Base-by-base conservation (phyloP, 192 early-diverging fungal genomes). In the Coemansia asiatica region DNA sequence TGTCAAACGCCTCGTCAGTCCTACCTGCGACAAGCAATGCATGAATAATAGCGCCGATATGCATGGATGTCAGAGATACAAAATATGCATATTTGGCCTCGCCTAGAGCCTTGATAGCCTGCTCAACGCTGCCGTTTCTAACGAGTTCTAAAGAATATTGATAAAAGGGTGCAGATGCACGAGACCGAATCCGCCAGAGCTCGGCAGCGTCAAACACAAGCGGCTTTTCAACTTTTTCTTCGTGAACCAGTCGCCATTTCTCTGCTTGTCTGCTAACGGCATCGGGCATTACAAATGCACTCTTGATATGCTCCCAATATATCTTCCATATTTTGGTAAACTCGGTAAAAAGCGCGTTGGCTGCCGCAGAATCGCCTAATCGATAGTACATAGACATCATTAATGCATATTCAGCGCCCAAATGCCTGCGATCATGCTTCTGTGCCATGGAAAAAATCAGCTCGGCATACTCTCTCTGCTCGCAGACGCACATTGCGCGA, bases 321-420 rank as follows among this genome's bases (percentile, higher is more conserved):
- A 26, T n/a, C 8, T 29, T 28, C 66, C 75, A 77, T 18, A 3
- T 1, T 0, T 36, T 64, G 4, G 21, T 16, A 57, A 66, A 72
- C 22, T 51, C 50, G 21, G 36, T 53, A 54, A 72, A 68, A 6
- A 71, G 23, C 7, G 61, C 44, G 1, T 68, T 63, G 15, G 75
- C 75, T 6, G 26, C 57, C 27, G n/a, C 21, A 9, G 27, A 10
- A 3, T 71, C 59, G 21, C 60, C 62, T 0, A 29, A 3, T 6
- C 69, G 75, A 31, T 77, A 77, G 62, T 72, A 68, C 75, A 77
- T 68, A 21, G 66, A 53, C 66, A 77, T 77, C 69, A 68, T 66
- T 31, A 59, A 22, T 10, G 63, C 66, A 28, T 47, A 31, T 6
- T 56, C 36, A 1, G 53, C n/a, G 15, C 75, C 75, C n/a, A 60